Percentiles rank a stretch among this genome's conserved stretches.
Conservation (phyloP, 768 basidiomycete genomes). For the Kondoa subrosea region DNA sequence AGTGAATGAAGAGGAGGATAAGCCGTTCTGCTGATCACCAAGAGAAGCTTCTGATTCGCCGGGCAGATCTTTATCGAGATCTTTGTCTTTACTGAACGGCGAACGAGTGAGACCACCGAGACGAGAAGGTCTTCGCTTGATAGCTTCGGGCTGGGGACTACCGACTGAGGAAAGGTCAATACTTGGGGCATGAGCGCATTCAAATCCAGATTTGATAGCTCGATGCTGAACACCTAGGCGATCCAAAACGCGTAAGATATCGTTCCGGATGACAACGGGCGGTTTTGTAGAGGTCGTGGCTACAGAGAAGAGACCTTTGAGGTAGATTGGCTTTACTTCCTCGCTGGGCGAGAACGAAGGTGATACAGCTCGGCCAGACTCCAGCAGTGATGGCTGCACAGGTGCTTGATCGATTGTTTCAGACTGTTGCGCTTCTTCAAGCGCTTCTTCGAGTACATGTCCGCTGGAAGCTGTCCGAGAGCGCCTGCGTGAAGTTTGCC, state of each 20-base stretch:
- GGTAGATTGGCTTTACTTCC: conserved; percentile 73
- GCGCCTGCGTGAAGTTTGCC: background rate
- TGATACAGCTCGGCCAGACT: background rate
- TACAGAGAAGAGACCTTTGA: conserved; percentile 94
- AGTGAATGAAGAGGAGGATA: conserved; percentile 22
- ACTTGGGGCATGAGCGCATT: conserved; percentile 86
- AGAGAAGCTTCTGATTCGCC: conserved; percentile 11
- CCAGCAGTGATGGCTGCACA: background rate
- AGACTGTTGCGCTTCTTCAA: background rate
- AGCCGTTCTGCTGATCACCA: conserved; percentile 1
- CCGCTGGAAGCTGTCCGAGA: conserved; percentile 1
- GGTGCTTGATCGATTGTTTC: background rate
- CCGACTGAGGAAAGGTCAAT: conserved; percentile 67
- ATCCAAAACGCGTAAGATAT: conserved; percentile 71
- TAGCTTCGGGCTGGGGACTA: conserved; percentile 5
- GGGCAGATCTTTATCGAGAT: conserved; percentile 17
- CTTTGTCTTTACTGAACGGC: conserved; percentile 22
- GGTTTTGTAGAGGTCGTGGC: conserved; percentile 87
- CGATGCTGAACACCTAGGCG: conserved; percentile 91
- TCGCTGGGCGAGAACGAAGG: background rate
- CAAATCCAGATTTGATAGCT: conserved; percentile 76
- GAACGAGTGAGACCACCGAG: conserved; percentile 15
- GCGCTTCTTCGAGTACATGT: background rate
- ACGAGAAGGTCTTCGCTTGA: conserved; percentile 13
- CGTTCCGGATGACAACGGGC: conserved; percentile 58